phyloP scores from a whole-genome alignment of 1,139 yeast genomes.

The Kodamaea sp. region DNA sequence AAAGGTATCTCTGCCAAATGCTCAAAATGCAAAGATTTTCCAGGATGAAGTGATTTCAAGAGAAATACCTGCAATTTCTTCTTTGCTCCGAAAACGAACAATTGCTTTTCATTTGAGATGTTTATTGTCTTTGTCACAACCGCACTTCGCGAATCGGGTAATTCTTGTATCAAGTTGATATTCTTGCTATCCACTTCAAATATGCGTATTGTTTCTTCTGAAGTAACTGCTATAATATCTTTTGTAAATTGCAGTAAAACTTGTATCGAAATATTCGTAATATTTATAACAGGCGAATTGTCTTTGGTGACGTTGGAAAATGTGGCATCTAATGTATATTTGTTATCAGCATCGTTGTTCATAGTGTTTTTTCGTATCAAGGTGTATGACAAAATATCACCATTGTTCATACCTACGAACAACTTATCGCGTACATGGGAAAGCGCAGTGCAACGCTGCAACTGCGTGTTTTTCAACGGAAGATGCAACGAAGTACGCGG shows the following conservation, averaged over 20 bases:
- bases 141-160: constrained; percentile 22
- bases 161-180: constrained; percentile 29
- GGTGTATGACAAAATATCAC: constrained; percentile 29
- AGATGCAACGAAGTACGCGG: constrained; percentile 29
- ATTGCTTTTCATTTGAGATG: constrained; percentile 18
- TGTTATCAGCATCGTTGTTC: constrained; percentile 5
- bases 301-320: constrained; percentile 26
- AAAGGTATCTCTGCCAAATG: constrained; percentile 24
- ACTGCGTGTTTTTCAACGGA: constrained; percentile 6
- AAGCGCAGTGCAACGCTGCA: too few relatives aligned
- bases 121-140: constrained; percentile 3
- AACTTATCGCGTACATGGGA: constrained; percentile 11
- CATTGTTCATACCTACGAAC: constrained; percentile 36
- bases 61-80: constrained; percentile 30
- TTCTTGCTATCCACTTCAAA: constrained; percentile 37
- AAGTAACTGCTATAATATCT: constrained; percentile 27
- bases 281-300: constrained; percentile 18
- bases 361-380: constrained; percentile 1
- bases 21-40: constrained; percentile 30
- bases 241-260: constrained; percentile 17
- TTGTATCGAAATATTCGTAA: constrained; percentile 18
- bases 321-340: constrained; percentile 18
- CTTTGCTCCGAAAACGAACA: constrained; percentile 29
- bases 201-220: constrained; percentile 24
- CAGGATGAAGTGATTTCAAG: constrained; percentile 24